Evolutionary conservation across 2,329 filamentous ascomycete species (phyloP).

Genomic region (Ophiostoma perfectum): DNA sequence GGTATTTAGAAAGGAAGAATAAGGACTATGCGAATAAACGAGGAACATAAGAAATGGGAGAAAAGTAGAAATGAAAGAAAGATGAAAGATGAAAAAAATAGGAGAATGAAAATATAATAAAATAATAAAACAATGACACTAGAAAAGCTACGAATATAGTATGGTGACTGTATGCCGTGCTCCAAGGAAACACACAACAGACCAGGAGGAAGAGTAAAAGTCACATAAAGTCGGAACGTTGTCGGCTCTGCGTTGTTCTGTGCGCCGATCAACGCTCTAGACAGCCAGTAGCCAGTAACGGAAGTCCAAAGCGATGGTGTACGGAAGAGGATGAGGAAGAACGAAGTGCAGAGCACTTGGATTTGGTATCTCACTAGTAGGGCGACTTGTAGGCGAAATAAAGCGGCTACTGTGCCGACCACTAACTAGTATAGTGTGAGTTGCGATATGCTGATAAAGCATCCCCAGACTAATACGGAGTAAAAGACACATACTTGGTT

Average conservation of each 20-base stretch:
- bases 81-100: no score
- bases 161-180: no score
- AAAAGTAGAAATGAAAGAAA: no score
- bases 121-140: no score
- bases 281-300: neutral
- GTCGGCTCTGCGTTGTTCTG: neutral
- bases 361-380: neutral
- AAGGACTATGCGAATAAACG: no score
- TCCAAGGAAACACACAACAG: no score
- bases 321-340: neutral
- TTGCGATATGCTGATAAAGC: neutral
- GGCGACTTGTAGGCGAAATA: neutral
- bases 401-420: neutral
- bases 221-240: neutral
- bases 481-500: conserved; percentile 2
- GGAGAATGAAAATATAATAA: no score
- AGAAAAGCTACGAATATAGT: no score
- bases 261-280: neutral
- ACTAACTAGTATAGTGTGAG: neutral
- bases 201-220: neutral
- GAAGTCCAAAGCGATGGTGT: neutral
- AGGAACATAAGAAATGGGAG: no score
- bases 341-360: neutral
- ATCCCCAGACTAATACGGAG: conserved; percentile 9
- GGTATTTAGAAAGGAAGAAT: no score